Evolutionary conservation across 2,329 filamentous ascomycete genomes (phyloP), one percentile per base, ranked within the genome.

Genomic region (Colletotrichum chrysophilum): DNA sequence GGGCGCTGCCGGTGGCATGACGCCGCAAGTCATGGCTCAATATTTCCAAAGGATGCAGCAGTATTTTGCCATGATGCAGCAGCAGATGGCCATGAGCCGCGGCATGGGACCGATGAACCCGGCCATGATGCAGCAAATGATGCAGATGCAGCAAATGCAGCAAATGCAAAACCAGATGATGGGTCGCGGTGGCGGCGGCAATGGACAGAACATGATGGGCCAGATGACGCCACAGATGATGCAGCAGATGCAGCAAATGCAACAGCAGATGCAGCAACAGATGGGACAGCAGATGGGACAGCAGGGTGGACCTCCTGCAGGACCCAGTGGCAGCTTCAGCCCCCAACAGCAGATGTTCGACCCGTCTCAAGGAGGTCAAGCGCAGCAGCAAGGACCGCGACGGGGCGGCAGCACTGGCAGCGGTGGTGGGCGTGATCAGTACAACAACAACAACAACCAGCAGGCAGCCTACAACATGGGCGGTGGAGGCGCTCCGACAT

Each of bases 21-120:
- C 95, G 24, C 96, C 96, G 1, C 96, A 98, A 81, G 93, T 98
- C 88, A 98, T 98, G 96, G 97, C 97, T 4, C 96, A 98, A 84
- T 98, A 98, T 86, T 98, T 97, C 92, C 95, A 98, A 84, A 93
- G 96, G 64, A 98, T 99, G 96, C 97, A 99, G 85, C 95, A 98
- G 83, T 98, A 98, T 86, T 97, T 98, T 85, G 90, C 93, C 73
- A 93, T 98, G 91, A 97, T 98, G 95, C 96, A 98, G 85, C 95
- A 96, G 81, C 94, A 97, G 83, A 95, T 97, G 91, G 94, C 93
- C 65, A 96, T 96, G 93, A 96, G 92, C 89, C 88, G 93, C 80
- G 87, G 92, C 82, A 93, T 94, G 87, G 88, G 86, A 18, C 52
- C 88, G 82, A 92, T 93, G 91, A 96, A 95, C 84, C 93, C 94